phyloP scores from a whole-genome alignment of 257 asterid species.

The Marsdenia floribunda region DNA sequence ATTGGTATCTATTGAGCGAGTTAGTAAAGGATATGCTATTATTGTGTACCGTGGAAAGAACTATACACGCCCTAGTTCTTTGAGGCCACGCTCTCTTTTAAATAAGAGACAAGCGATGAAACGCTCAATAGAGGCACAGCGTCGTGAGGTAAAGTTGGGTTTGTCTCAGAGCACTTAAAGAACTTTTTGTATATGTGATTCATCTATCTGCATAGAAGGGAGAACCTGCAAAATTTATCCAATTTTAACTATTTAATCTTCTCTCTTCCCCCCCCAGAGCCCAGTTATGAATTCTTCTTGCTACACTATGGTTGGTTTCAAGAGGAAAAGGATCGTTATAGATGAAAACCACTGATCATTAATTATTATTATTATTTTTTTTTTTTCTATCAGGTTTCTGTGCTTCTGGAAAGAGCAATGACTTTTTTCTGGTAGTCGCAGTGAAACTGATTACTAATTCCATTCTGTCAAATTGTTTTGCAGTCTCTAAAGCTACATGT shows the following conservation, averaged over 20 bases:
- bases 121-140: conserved; percentile 87
- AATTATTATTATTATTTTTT: no score
- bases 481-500: conserved; percentile 93
- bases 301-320: neutral
- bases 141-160: conserved; percentile 54
- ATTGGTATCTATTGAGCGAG: conserved; percentile 85
- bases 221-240: neutral
- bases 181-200: neutral
- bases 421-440: neutral
- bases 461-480: conserved; percentile 19
- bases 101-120: conserved; percentile 92
- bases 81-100: conserved; percentile 89
- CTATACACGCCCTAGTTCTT: conserved; percentile 75
- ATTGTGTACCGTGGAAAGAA: conserved; percentile 94
- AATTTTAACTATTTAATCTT: neutral
- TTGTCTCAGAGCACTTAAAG: neutral
- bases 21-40: conserved; percentile 76
- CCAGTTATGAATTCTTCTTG: neutral
- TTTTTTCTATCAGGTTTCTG: neutral
- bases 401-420: neutral
- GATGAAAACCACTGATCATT: neutral
- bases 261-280: neutral
- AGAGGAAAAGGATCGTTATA: neutral
- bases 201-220: neutral
- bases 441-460: neutral